Evolutionary conservation across 805 yeast genomes (phyloP).

Genomic region (Isabelozyma gotoi): DNA sequence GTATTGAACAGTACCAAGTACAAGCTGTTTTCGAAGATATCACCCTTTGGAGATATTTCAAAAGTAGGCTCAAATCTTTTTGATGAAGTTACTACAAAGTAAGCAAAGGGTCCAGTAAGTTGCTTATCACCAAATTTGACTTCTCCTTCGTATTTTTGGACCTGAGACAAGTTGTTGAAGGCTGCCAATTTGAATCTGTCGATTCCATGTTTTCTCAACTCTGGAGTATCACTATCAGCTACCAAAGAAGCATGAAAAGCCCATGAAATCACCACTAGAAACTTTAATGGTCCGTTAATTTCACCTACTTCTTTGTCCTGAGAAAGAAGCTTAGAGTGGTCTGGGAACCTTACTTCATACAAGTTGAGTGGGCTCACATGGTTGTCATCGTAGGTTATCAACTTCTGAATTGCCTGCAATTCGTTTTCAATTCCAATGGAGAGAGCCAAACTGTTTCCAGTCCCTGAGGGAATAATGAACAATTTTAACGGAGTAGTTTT

Average conservation of each 20-base stretch:
- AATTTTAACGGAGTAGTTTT: constrained; percentile 17
- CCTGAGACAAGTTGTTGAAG: constrained; percentile 43
- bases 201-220: constrained; percentile 60
- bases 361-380: constrained; percentile 37
- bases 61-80: constrained; percentile 60
- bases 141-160: constrained; percentile 53
- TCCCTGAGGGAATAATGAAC: constrained; percentile 68
- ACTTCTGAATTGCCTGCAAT: constrained; percentile 12
- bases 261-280: constrained; percentile 76
- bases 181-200: constrained; percentile 76
- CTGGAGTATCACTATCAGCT: constrained; percentile 73
- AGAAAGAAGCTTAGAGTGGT: constrained; percentile 18
- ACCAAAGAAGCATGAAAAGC: constrained; percentile 85
- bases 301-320: constrained; percentile 15
- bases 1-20: constrained; percentile 48
- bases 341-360: constrained; percentile 45
- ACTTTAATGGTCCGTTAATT: constrained; percentile 20
- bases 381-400: constrained; percentile 15
- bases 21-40: constrained; percentile 41
- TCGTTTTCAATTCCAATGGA: constrained; percentile 47
- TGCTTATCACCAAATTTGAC: constrained; percentile 15
- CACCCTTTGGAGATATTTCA: constrained; percentile 60
- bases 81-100: constrained; percentile 58
- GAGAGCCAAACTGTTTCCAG: constrained; percentile 79
- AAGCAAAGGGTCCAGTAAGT: constrained; percentile 49